A percentile compares a stretch with the other conserved stretches of the same genome.
phyloP scores from a whole-genome alignment of 495 filamentous ascomycete species.

The Xylaria sp. region DNA sequence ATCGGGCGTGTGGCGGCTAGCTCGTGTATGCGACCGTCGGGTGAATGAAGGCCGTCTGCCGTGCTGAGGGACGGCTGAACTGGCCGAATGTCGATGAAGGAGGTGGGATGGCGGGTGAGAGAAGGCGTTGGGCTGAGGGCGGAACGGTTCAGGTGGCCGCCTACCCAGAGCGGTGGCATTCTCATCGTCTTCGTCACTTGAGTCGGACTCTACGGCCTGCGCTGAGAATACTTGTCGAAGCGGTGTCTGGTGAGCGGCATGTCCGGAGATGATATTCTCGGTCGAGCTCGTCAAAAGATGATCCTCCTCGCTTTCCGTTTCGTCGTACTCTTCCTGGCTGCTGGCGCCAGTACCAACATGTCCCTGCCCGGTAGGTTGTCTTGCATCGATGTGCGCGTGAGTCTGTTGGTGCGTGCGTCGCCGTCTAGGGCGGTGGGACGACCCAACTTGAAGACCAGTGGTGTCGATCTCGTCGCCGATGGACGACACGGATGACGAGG shows the following conservation, averaged over 20 bases:
- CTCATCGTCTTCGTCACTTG: conserved; percentile 80
- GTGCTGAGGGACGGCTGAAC: conserved; percentile 52
- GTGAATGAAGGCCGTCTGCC: conserved; percentile 50
- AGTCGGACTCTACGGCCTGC: conserved; percentile 58
- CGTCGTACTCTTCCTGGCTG: conserved; percentile 61
- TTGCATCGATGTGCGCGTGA: conserved; percentile 39
- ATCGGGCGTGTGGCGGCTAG: conserved; percentile 59
- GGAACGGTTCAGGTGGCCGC: conserved; percentile 65
- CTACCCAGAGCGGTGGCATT: conserved; percentile 81
- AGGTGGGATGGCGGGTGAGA: conserved; percentile 77
- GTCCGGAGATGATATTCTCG: conserved; percentile 65
- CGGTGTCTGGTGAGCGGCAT: conserved; percentile 31
- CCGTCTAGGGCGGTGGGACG: conserved; percentile 55
- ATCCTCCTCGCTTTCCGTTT: conserved; percentile 86
- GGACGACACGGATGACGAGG: conserved; percentile 87
- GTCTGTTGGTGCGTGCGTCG: conserved; percentile 62
- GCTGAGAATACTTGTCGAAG: conserved; percentile 33
- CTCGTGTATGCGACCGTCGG: conserved; percentile 47
- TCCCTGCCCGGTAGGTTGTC: conserved; percentile 50
- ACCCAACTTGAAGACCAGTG: conserved; percentile 79
- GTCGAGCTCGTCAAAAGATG: conserved; percentile 83
- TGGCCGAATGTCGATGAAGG: conserved; percentile 56
- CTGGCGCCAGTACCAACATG: conserved; percentile 60
- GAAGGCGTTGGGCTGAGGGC: conserved; percentile 89
- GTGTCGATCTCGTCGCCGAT: conserved; percentile 87